Evolutionary conservation across 768 basidiomycete genomes (phyloP).

Genomic region (Lactarius sanguifluus): DNA sequence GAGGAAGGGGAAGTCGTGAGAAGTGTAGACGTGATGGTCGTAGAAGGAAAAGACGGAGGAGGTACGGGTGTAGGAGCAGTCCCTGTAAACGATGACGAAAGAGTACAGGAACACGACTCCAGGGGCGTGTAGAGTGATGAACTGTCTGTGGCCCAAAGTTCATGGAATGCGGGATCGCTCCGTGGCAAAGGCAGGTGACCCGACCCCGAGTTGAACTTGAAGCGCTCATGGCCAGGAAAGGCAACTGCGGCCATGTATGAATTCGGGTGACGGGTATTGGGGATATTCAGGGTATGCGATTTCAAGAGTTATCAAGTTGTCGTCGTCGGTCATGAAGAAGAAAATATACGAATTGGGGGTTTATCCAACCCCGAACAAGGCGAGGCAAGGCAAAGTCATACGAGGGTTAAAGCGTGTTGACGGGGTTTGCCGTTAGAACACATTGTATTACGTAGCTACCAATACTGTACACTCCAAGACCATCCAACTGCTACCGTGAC

Average conservation of each 20-base stretch:
- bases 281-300: neutral
- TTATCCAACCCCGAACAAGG: neutral
- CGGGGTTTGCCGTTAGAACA: neutral
- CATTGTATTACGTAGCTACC: neutral
- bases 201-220: constrained; percentile 21
- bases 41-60: neutral
- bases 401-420: neutral
- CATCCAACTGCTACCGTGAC: neutral
- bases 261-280: neutral
- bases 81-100: constrained; percentile 10
- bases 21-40: constrained; percentile 6
- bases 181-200: neutral
- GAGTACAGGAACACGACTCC: constrained; percentile 13
- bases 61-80: neutral
- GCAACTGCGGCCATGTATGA: neutral
- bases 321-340: constrained; percentile 2
- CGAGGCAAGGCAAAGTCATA: neutral
- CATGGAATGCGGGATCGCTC: constrained; percentile 7
- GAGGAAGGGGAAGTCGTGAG: constrained; percentile 16
- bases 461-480: too few species aligned
- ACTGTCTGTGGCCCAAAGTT: constrained; percentile 9
- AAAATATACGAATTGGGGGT: neutral
- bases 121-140: constrained; percentile 5
- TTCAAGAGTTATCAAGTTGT: neutral
- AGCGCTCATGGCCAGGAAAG: constrained; percentile 16